Conservation (phyloP, 2,329 filamentous ascomycete genomes). For the Penicillium sp. region DNA sequence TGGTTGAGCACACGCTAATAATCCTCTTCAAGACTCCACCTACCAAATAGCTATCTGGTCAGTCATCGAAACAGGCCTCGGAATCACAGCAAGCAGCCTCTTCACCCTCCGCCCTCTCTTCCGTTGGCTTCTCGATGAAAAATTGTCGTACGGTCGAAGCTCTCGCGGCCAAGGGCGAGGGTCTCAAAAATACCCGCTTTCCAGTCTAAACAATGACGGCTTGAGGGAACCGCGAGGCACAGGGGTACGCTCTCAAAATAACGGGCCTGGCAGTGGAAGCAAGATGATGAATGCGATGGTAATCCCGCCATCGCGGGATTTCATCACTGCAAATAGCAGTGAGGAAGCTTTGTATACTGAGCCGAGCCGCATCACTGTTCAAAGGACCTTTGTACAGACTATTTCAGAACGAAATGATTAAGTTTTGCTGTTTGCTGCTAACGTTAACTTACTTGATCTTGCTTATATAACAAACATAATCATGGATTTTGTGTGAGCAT, state of each 20-base stretch:
- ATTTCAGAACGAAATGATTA: background rate
- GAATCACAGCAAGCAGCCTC: conserved; percentile 49
- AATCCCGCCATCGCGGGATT: conserved; percentile 2
- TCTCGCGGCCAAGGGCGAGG: background rate
- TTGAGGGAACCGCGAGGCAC: background rate
- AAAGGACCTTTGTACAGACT: conserved; percentile 12
- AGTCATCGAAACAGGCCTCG: conserved; percentile 31
- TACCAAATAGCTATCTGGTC: conserved; percentile 44
- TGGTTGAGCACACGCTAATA: background rate
- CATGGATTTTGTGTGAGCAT: too few species aligned
- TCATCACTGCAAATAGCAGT: conserved; percentile 10
- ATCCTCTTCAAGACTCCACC: conserved; percentile 36
- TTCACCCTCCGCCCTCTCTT: conserved; percentile 51
- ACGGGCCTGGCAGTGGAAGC: background rate
- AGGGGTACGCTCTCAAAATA: conserved; percentile 7
- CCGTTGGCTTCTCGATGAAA: conserved; percentile 23
- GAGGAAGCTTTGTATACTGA: conserved; percentile 14
- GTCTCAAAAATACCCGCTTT: conserved; percentile 3
- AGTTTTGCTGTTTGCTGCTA: background rate
- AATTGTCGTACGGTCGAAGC: background rate
- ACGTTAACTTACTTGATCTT: background rate
- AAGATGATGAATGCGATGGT: conserved; percentile 2
- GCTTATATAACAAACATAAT: background rate
- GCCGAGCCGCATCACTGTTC: conserved; percentile 2
- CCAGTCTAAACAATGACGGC: conserved; percentile 4